These are phyloP conservation scores for Lodderomyces beijingensis DNA, from an alignment of 1,139 yeast species.

Conservation along the genomic window DNA sequence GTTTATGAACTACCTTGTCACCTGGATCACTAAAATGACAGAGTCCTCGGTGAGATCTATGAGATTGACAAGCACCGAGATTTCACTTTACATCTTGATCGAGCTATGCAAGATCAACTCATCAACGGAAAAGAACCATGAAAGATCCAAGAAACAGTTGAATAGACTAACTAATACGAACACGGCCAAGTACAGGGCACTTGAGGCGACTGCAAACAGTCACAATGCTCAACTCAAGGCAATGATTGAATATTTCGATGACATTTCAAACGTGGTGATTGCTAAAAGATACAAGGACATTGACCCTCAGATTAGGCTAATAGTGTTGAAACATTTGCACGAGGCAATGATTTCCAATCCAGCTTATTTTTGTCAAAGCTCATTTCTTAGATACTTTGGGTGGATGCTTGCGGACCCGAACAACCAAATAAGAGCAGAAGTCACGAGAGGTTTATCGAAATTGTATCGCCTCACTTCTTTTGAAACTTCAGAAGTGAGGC, in stretches of 20 bases:
- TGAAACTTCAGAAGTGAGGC: slow-evolving; percentile 14
- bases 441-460: slow-evolving; percentile 51
- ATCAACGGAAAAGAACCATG: slow-evolving; percentile 38
- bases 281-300: slow-evolving; percentile 79
- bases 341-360: slow-evolving; percentile 70
- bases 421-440: slow-evolving; percentile 60
- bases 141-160: slow-evolving; percentile 43
- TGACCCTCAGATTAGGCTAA: slow-evolving; percentile 66
- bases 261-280: slow-evolving; percentile 63
- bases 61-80: slow-evolving; percentile 61
- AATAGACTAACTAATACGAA: slow-evolving; percentile 19
- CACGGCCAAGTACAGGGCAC: slow-evolving; percentile 33
- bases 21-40: slow-evolving; percentile 76
- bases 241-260: slow-evolving; percentile 55
- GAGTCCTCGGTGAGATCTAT: slow-evolving; percentile 69
- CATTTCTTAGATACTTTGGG: slow-evolving; percentile 73
- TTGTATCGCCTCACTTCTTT: slow-evolving; percentile 37
- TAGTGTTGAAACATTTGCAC: slow-evolving; percentile 59
- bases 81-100: slow-evolving; percentile 58
- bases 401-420: slow-evolving; percentile 77
- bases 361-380: slow-evolving; percentile 63
- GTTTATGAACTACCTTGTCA: slow-evolving; percentile 55
- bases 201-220: slow-evolving; percentile 43
- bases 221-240: slow-evolving; percentile 51
- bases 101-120: slow-evolving; percentile 52